These are phyloP conservation scores for Dryas drummondii DNA, from an alignment of 306 rosid species.

Conservation along the genomic window DNA sequence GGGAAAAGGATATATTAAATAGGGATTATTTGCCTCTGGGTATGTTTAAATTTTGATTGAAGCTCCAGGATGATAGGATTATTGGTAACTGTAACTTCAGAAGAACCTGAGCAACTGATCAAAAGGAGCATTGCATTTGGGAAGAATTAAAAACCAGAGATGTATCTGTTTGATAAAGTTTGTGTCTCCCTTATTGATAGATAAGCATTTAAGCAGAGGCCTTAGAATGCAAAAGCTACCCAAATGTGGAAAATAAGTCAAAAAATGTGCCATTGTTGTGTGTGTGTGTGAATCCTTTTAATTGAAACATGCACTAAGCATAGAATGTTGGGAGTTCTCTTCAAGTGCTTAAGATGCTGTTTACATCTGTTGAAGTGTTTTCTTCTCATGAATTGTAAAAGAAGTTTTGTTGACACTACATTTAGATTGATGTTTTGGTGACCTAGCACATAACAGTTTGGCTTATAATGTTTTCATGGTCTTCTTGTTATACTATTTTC, in stretches of 20 bases:
- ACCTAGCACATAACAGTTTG: not conserved
- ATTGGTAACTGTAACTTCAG: not conserved
- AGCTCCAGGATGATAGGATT: not conserved
- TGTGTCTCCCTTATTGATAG: not conserved
- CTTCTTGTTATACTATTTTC: constrained; percentile 2
- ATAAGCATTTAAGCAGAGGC: not conserved
- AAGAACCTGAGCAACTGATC: not conserved
- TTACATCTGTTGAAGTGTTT: not conserved
- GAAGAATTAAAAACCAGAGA: constrained; percentile 6
- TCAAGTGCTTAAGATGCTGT: not conserved
- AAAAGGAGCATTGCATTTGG: not conserved
- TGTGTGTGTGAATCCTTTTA: not conserved
- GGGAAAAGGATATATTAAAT: too few species aligned
- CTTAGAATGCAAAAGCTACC: not conserved
- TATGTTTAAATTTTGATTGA: not conserved
- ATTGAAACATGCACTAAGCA: not conserved
- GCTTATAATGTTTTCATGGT: not conserved
- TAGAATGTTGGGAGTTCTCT: not conserved
- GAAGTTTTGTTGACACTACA: not conserved
- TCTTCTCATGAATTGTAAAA: not conserved
- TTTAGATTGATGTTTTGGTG: not conserved
- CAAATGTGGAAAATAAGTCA: not conserved
- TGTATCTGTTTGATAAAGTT: not conserved
- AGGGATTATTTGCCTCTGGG: too few species aligned
- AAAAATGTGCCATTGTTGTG: not conserved